Evolutionary conservation across 805 yeast species (phyloP).

Genomic region (Isabelozyma rhagii): DNA sequence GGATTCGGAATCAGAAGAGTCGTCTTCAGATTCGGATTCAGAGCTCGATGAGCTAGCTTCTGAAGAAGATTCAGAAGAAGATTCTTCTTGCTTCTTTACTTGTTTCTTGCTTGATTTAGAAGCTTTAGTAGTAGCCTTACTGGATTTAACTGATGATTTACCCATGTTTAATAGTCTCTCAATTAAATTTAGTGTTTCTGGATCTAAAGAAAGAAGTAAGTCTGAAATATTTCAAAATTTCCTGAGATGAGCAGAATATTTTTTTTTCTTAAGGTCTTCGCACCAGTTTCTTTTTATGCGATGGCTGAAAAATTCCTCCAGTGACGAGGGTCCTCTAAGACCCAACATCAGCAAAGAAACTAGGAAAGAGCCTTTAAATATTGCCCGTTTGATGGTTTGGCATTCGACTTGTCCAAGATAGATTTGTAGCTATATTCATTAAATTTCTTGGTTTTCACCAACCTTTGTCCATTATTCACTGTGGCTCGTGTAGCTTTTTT

Average conservation of each 20-base stretch:
- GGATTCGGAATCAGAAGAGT: conserved; percentile 23
- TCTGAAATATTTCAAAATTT: background rate
- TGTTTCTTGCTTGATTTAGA: conserved; percentile 19
- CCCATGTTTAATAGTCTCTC: conserved; percentile 28
- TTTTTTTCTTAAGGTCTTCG: background rate
- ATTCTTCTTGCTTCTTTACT: conserved; percentile 20
- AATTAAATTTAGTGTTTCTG: background rate
- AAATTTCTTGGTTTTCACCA: too few relatives aligned
- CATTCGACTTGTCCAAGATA: too few relatives aligned
- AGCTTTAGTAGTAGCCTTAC: conserved; percentile 23
- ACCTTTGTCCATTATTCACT: background rate
- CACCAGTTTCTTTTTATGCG: background rate
- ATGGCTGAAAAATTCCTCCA: background rate
- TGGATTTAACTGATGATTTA: conserved; percentile 29
- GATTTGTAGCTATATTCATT: too few relatives aligned
- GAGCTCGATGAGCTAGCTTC: background rate
- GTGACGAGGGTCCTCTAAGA: background rate
- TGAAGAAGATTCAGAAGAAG: conserved; percentile 7
- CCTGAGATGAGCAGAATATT: background rate
- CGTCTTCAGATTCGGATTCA: conserved; percentile 13
- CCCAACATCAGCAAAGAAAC: too few relatives aligned
- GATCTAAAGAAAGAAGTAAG: background rate
- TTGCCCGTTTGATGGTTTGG: too few relatives aligned
- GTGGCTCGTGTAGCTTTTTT: background rate
- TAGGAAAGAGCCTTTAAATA: too few relatives aligned